Evolutionary conservation across 225 moss, liverwort and hornwort genomes (phyloP).

Genomic region (Pleurozium schreberi): DNA sequence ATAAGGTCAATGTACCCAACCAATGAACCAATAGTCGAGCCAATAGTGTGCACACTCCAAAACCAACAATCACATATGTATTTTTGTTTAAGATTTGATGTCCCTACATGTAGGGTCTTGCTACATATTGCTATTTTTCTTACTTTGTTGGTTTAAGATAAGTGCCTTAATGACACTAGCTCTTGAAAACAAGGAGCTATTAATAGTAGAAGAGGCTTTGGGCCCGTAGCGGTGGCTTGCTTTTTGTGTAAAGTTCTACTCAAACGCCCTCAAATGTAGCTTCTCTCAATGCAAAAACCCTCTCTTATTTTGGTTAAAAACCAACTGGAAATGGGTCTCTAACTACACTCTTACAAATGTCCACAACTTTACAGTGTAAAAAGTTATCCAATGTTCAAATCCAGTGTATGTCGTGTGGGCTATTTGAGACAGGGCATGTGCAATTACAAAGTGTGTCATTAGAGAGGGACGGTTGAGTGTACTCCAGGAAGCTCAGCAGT

Average conservation of each 20-base stretch:
- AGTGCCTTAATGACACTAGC: too few relatives aligned
- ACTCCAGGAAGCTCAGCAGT: background rate
- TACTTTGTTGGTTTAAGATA: background rate
- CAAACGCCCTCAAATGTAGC: background rate
- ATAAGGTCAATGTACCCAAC: fast-evolving
- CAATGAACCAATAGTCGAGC: too few relatives aligned
- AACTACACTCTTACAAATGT: background rate
- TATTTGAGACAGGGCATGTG: background rate
- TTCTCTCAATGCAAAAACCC: background rate
- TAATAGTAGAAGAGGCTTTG: background rate
- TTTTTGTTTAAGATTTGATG: background rate
- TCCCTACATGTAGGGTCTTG: background rate
- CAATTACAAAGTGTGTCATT: background rate
- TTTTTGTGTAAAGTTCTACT: background rate
- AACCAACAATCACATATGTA: background rate
- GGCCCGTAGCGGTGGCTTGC: fast-evolving
- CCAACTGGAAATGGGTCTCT: background rate
- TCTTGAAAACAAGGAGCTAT: background rate
- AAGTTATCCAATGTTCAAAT: background rate
- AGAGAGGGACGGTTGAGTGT: background rate
- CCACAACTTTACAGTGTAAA: background rate
- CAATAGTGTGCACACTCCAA: too few relatives aligned
- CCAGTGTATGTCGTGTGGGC: background rate
- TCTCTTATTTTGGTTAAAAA: background rate
- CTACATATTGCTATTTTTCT: background rate